Percentiles rank a stretch among this genome's conserved stretches.
Conservation (phyloP, 176 grass and related monocot species). For the Coix lacrymajobi region DNA sequence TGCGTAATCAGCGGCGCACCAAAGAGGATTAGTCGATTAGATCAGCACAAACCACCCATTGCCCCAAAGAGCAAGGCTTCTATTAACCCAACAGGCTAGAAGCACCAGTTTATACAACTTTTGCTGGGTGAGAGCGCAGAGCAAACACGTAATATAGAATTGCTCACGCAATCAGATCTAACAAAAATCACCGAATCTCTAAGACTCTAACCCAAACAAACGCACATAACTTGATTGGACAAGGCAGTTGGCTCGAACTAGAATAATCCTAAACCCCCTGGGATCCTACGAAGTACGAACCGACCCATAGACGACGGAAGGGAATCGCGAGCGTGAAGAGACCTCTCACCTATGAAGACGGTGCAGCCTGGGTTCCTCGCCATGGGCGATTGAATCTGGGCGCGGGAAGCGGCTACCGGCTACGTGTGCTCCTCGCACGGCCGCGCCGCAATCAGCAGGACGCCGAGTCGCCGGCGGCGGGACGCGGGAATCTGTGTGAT, state of each 20-base stretch:
- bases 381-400: conserved; percentile 28
- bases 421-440: no score
- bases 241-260: neutral
- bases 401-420: neutral
- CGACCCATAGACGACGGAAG: neutral
- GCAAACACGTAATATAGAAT: neutral
- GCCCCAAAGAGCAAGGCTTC: neutral
- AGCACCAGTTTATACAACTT: neutral
- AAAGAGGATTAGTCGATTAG: neutral
- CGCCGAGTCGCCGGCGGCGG: neutral
- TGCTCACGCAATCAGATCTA: neutral
- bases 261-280: neutral
- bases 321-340: neutral
- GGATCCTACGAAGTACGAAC: neutral
- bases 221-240: neutral
- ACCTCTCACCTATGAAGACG: conserved; percentile 54
- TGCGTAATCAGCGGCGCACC: neutral
- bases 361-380: conserved; percentile 40
- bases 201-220: neutral
- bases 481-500: neutral
- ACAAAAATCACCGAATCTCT: neutral
- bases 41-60: neutral
- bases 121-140: neutral
- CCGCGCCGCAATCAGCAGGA: neutral
- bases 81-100: neutral